Base-by-base conservation (phyloP, 345 rosid genomes). In the Gossypium herbaceum region DNA sequence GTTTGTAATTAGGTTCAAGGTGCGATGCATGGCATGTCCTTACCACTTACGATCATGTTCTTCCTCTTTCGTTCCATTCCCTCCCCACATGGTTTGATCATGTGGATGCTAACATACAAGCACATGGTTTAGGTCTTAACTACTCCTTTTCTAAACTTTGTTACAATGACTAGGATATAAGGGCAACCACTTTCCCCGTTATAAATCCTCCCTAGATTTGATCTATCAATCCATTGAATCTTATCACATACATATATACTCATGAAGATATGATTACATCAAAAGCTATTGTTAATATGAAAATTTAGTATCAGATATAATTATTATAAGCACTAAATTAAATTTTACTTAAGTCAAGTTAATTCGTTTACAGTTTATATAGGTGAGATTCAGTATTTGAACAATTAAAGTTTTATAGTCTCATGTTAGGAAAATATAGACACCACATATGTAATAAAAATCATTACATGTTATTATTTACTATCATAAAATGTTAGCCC, bases 21-120 rank as follows among this genome's bases (percentile, higher is more conserved):
- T 17, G 44, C 45, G 52, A 39, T 51, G 59, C 45, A 52, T 52
- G 20, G 41, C 44, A 52, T 27, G 22, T 34, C 34, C 7, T 13
- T 58, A 15, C 63, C 25, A 24, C 16, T 58, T 56, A 19, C 20
- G 27, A 1, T 56, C 59, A 34, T 56, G 50, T 71, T 72, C 75
- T 41, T 72, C 48, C 20, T 56, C 74, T 24, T 11, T 22, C 17
- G 55, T 24, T 55, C 75, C 75, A 12, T 58, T 4, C 41, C 65
- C 60, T 52, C 43, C 52, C 43, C 60, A 69, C 73, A 70, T 69
- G 45, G 45, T 10, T 34, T 51, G 73, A 69, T 17, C 73, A 52
- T 70, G 73, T 70, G 73, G 12, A 9, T 51, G 47, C 43, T 51
- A 51, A 69, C 17, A 59, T 25, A 59, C 60, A 69, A 51, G 73